phyloP scores from a whole-genome alignment of 164 flowering plant species.

The Vitis rotundifolia region DNA sequence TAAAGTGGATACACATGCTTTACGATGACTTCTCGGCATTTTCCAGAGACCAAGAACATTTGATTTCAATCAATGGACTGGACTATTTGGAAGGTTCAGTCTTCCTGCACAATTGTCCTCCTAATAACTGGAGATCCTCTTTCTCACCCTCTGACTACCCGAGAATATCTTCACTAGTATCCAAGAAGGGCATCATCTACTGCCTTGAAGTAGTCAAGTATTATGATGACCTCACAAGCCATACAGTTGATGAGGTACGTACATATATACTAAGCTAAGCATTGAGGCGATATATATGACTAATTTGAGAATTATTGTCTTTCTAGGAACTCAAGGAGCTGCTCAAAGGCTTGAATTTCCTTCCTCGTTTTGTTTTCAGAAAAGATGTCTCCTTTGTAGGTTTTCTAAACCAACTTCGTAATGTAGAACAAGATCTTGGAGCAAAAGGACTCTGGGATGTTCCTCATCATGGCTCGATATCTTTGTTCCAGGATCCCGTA shows the following conservation, averaged over 20 bases:
- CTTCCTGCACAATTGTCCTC: slow-evolving; percentile 34
- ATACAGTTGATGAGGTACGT: slow-evolving; percentile 47
- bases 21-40: slow-evolving; percentile 63
- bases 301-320: too few relatives aligned
- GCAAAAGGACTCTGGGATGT: slow-evolving; percentile 76
- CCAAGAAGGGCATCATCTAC: slow-evolving; percentile 49
- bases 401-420: slow-evolving; percentile 63
- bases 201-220: slow-evolving; percentile 74
- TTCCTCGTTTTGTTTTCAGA: slow-evolving; percentile 42
- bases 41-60: slow-evolving; percentile 64
- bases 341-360: slow-evolving; percentile 40
- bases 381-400: slow-evolving; percentile 58
- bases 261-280: too few relatives aligned
- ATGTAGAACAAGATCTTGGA: slow-evolving; percentile 53
- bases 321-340: slow-evolving; percentile 52
- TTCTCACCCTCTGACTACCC: slow-evolving; percentile 51
- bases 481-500: slow-evolving; percentile 65
- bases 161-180: slow-evolving; percentile 38
- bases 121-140: slow-evolving; percentile 71
- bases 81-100: slow-evolving; percentile 78
- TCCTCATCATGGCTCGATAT: slow-evolving; percentile 92
- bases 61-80: slow-evolving; percentile 47
- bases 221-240: slow-evolving; percentile 37
- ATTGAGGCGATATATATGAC: too few relatives aligned
- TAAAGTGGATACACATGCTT: slow-evolving; percentile 68